Evolutionary conservation across 495 filamentous ascomycete genomes (phyloP), one percentile per base, ranked within the genome.

Genomic region (Daldinia decipiens): DNA sequence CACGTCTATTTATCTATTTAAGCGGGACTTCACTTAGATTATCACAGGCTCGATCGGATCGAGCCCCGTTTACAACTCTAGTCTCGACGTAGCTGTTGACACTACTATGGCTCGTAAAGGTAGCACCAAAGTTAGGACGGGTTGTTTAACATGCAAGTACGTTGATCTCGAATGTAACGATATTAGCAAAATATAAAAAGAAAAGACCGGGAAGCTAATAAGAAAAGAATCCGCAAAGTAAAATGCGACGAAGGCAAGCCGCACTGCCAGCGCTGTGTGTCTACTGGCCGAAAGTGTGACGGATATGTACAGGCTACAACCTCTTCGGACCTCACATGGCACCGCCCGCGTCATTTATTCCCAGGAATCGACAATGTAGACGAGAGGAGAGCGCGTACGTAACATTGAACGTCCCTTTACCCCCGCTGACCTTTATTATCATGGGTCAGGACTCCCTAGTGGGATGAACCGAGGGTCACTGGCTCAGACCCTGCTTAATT

Each of bases 231-330:
- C n/a, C 81, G 85, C 8, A 81, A 79, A 50, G 80, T 87, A 6
- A 86, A 86, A 74, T 87, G 85, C 54, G 85, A 85, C 52, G 84
- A 87, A 63, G 78, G 73, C 12, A 86, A 82, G 47, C 85, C 85
- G 0, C 56, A 45, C 5, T 87, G 85, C 65, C 66, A 65, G 15
- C 81, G 83, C 7, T 87, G 85, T 65, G 74, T 76, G 7, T 74
- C 68, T 21, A 85, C 83, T 0, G 83, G 84, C 1, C 78, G 85
- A 5, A 79, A 76, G 39, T 87, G 85, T 69, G 84, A 84, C 64
- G 79, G 79, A 1, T 81, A 81, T 45, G 34, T 17, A 24, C 34
- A 63, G 12, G 17, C 39, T 17, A 32, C 65, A 4, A 38, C 72
- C 9, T 65, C 67, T 13, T 58, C 72, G 4, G 51, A 36, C 11